These are phyloP conservation scores for Fraxinus velutina DNA, from an alignment of 305 asterid genomes.

Conservation along the genomic window DNA sequence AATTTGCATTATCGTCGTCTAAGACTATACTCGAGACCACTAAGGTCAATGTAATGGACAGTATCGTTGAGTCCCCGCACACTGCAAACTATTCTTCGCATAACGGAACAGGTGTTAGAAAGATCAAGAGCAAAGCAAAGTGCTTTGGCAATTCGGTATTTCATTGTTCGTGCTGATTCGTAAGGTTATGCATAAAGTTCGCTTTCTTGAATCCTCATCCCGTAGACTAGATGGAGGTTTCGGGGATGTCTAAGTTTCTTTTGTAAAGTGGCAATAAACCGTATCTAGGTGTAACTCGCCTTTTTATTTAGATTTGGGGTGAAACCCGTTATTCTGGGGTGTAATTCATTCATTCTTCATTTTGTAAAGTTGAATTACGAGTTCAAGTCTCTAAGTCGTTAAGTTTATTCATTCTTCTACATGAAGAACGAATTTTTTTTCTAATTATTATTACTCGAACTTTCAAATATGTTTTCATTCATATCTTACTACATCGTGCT, in stretches of 20 bases:
- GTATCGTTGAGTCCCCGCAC: constrained; percentile 34
- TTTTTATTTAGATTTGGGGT: not conserved
- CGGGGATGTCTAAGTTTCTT: not conserved
- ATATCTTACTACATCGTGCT: not conserved
- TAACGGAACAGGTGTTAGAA: constrained; percentile 45
- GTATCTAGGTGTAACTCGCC: not conserved
- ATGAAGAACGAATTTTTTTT: not conserved
- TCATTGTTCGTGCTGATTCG: constrained; percentile 63
- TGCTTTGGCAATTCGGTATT: constrained; percentile 68
- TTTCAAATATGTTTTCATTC: not conserved
- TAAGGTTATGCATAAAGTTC: not conserved
- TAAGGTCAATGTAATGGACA: constrained; percentile 49
- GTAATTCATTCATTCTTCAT: not conserved
- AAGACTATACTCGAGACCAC: constrained; percentile 56
- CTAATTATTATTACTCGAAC: not conserved
- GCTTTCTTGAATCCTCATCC: not conserved
- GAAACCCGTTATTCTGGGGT: not conserved
- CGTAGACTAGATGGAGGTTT: not conserved
- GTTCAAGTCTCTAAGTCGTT: not conserved
- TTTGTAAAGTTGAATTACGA: not conserved
- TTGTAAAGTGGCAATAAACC: not conserved
- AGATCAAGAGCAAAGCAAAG: constrained; percentile 50
- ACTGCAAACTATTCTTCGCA: constrained; percentile 23
- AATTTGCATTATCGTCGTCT: constrained; percentile 60
- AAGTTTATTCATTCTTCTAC: not conserved